Evolutionary conservation across 352 stramenopile genomes (phyloP).

Genomic region (Phytophthora brassicae): DNA sequence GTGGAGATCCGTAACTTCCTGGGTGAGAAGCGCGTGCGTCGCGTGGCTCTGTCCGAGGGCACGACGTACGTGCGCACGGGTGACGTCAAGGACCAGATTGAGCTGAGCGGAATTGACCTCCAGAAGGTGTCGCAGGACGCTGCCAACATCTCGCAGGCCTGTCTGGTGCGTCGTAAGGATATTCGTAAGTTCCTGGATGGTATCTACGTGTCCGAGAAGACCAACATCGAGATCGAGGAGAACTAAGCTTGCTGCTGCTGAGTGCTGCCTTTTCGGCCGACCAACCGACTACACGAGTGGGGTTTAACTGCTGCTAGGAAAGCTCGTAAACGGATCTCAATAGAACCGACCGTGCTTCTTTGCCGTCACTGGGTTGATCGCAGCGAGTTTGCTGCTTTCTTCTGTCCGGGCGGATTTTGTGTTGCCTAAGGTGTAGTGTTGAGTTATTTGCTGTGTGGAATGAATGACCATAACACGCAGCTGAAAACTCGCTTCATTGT

Average conservation of each 20-base stretch:
- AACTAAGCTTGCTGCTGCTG: conserved; percentile 47
- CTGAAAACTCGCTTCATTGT: conserved; percentile 14
- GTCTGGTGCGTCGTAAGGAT: conserved; percentile 88
- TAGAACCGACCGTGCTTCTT: conserved; percentile 51
- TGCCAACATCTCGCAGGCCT: conserved; percentile 86
- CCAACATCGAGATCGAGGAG: conserved; percentile 71
- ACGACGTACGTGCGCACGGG: conserved; percentile 94
- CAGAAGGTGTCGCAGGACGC: conserved; percentile 93
- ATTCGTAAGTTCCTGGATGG: conserved; percentile 99
- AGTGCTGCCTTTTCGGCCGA: too few species aligned
- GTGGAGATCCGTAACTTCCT: conserved; percentile 99
- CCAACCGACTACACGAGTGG: neutral
- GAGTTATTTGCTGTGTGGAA: conserved; percentile 3
- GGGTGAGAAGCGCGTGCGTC: conserved; percentile 98
- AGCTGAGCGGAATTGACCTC: conserved; percentile 98
- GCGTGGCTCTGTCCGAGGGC: conserved; percentile 92
- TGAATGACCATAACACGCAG: neutral
- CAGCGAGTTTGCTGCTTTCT: conserved; percentile 72
- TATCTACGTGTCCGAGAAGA: conserved; percentile 99
- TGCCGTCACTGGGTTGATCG: conserved; percentile 91
- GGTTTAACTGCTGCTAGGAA: conserved; percentile 32
- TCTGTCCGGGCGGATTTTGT: conserved; percentile 92
- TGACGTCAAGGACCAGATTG: conserved; percentile 99
- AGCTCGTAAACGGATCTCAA: conserved; percentile 42
- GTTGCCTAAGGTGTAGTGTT: conserved; percentile 34